Conservation (phyloP, 2,329 filamentous ascomycete genomes). For the Sphaerulina populicola region DNA sequence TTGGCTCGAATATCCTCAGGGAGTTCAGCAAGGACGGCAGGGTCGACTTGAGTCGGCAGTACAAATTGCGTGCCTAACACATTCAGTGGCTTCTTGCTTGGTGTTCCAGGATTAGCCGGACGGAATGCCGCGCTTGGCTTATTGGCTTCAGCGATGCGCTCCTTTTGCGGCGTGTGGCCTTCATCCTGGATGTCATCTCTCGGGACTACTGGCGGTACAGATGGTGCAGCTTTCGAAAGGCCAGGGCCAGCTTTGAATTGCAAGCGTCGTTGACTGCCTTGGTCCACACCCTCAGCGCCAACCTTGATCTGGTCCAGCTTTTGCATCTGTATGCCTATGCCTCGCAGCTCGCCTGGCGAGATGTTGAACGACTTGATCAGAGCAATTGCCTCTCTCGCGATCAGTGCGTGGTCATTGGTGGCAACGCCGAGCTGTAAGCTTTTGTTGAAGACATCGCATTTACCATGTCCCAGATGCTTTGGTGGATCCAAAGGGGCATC, state of each 20-base stretch:
- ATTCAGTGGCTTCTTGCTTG: slow-evolving; percentile 62
- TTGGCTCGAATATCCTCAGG: slow-evolving; percentile 73
- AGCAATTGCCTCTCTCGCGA: slow-evolving; percentile 76
- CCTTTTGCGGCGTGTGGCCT: slow-evolving; percentile 33
- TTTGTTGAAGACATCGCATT: slow-evolving; percentile 91
- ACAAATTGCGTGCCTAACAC: slow-evolving; percentile 84
- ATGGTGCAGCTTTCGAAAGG: slow-evolving; percentile 31
- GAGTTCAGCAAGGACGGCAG: slow-evolving; percentile 70
- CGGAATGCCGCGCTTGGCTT: slow-evolving; percentile 34
- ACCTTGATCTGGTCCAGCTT: slow-evolving; percentile 74
- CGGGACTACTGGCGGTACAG: slow-evolving; percentile 1
- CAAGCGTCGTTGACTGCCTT: slow-evolving; percentile 72
- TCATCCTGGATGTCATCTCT: slow-evolving; percentile 42
- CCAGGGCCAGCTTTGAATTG: slow-evolving; percentile 57
- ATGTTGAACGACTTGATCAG: slow-evolving; percentile 75
- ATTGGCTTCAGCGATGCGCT: slow-evolving; percentile 22
- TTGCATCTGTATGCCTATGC: slow-evolving; percentile 85
- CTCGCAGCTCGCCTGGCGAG: slow-evolving; percentile 84
- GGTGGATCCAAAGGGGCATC: slow-evolving; percentile 85
- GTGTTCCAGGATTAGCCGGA: slow-evolving; percentile 34
- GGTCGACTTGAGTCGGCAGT: slow-evolving; percentile 74
- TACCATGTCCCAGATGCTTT: slow-evolving; percentile 90
- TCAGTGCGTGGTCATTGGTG: slow-evolving; percentile 62
- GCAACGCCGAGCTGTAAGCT: slow-evolving; percentile 73
- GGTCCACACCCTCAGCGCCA: slow-evolving; percentile 43